phyloP scores from a whole-genome alignment of 225 moss, liverwort and hornwort species.

The Straminergon stramineum region DNA sequence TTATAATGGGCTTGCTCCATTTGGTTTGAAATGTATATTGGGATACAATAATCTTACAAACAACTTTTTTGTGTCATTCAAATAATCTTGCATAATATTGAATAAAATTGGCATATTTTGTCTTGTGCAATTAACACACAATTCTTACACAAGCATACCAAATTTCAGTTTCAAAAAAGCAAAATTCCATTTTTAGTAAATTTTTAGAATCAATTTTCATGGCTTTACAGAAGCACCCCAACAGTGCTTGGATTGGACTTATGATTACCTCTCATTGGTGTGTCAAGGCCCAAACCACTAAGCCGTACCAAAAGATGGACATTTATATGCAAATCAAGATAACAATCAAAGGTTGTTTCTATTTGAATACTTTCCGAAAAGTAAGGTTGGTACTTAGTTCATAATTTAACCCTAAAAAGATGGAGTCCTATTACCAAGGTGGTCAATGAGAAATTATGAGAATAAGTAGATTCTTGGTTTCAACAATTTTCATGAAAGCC shows the following conservation, averaged over 20 bases:
- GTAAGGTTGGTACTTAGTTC: fast-evolving
- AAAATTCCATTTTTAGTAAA: no score
- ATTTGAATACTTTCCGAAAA: not conserved
- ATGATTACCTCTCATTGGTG: fast-evolving
- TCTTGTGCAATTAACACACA: no score
- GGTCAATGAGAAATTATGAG: not conserved
- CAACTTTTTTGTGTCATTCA: no score
- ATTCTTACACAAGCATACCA: no score
- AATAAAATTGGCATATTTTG: no score
- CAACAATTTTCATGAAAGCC: not conserved
- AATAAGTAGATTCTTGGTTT: not conserved
- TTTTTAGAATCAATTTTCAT: no score
- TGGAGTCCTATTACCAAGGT: fast-evolving
- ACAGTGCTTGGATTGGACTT: not conserved
- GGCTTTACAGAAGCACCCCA: not conserved
- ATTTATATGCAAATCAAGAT: fast-evolving
- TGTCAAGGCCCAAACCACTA: no score
- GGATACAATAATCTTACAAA: no score
- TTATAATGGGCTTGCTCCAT: no score
- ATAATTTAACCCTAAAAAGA: not conserved
- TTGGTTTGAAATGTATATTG: no score
- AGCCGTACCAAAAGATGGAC: not conserved
- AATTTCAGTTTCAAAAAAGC: no score
- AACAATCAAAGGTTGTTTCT: not conserved
- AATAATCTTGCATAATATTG: no score